Evolutionary conservation across 2,329 filamentous ascomycete species (phyloP), one percentile per base, ranked within the genome.

Genomic region (Geosmithia putterillii): DNA sequence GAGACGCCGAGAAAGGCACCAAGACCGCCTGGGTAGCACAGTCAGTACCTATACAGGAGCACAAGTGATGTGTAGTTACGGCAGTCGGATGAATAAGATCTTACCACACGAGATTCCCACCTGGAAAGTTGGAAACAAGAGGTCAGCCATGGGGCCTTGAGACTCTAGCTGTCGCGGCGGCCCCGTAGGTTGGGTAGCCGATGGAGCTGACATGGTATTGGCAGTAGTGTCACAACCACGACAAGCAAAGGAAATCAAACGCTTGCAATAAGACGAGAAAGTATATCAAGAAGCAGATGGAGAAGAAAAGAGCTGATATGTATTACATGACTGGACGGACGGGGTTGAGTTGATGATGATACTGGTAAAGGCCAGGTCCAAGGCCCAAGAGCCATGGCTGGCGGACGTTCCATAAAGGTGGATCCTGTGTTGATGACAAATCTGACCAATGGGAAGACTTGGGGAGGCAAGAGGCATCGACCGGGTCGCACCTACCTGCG

Each of bases 1-100:
- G 81, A 74, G 42, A 83, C 80, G 32, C 83, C 83, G 42, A 77
- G 68, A 23, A 84, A 57, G 21, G 81, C 58, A 25, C 84, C 84
- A 40, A 71, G 66, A 20, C 66, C 62, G 38, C 80, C 81, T 81
- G 42, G 25, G 43, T 48, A 32, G 28, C 28, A 9, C 20, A 25
- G 46, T 45, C 25, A 39, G 15, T 45, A 45, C 44, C 41, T 14
- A 34, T n/a, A 36, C 37, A 14, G n/a, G n/a, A n/a, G n/a, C n/a
- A 7, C 28, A 32, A 12, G 10, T 6, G 28, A 32, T 6, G 15
- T 32, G 34, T n/a, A n/a, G n/a, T 45, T 39, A 42, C 7, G 10
- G 42, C 25, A 23, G 15, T 18, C 2, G 15, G 22, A 25, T 18
- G 10, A 32, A 32, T 6, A 8, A 4, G 45, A 32, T 21, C 46